These are phyloP conservation scores for Murraya paniculata DNA, from an alignment of 345 rosid species.

Conservation along the genomic window DNA sequence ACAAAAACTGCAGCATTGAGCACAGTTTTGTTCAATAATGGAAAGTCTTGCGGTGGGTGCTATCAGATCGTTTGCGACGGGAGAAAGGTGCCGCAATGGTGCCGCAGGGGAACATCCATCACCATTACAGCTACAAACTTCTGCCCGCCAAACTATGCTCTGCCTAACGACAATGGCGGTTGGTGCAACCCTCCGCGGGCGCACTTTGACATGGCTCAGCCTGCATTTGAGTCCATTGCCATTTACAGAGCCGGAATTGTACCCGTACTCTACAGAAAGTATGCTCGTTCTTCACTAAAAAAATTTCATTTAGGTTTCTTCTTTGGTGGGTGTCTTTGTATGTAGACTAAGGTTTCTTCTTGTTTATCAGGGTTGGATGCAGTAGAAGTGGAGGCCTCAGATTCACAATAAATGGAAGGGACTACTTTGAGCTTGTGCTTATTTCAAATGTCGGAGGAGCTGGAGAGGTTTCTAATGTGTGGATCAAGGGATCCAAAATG, in stretches of 20 bases:
- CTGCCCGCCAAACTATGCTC: slow-evolving; percentile 73
- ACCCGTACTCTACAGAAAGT: slow-evolving; percentile 65
- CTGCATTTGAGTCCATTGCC: slow-evolving; percentile 73
- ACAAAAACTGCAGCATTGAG: slow-evolving; percentile 66
- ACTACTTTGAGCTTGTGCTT: slow-evolving; percentile 70
- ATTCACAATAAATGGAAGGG: slow-evolving; percentile 62
- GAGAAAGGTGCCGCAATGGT: slow-evolving; percentile 56
- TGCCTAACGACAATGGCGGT: slow-evolving; percentile 65
- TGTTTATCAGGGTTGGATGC: slow-evolving; percentile 51
- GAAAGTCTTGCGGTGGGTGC: slow-evolving; percentile 66
- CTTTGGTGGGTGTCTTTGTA: background rate
- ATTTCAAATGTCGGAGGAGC: slow-evolving; percentile 66
- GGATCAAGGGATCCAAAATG: slow-evolving; percentile 56
- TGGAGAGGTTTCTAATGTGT: slow-evolving; percentile 50
- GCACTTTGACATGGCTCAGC: slow-evolving; percentile 77
- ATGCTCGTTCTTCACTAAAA: background rate
- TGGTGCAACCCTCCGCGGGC: slow-evolving; percentile 82
- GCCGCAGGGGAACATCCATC: slow-evolving; percentile 52
- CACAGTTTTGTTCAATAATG: slow-evolving; percentile 62
- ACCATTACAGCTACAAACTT: slow-evolving; percentile 75
- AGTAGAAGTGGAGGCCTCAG: slow-evolving; percentile 65
- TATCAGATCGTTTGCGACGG: slow-evolving; percentile 60
- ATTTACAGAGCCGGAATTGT: slow-evolving; percentile 67
- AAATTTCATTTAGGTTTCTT: background rate
- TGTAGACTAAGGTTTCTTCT: background rate